These are phyloP conservation scores for Backusella macrospora DNA, from an alignment of 192 early-diverging fungal species.

Conservation along the genomic window DNA sequence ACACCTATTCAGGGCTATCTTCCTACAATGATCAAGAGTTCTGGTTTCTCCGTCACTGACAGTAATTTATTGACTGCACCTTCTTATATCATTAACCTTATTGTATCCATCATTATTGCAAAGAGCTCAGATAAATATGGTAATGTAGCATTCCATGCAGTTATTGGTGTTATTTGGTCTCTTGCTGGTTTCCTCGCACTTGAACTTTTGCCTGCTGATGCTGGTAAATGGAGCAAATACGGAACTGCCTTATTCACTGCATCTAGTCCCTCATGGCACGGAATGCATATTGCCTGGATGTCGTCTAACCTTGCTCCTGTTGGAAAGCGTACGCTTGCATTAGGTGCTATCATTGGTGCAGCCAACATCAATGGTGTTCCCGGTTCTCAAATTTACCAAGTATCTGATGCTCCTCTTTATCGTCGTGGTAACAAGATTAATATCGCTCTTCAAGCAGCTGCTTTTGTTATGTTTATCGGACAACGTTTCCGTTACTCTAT, in stretches of 20 bases:
- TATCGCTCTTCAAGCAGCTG: constrained; percentile 42
- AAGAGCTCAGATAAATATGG: constrained; percentile 20
- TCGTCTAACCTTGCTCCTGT: constrained; percentile 33
- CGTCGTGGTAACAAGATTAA: constrained; percentile 52
- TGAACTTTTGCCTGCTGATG: constrained; percentile 41
- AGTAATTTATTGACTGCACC: constrained; percentile 35
- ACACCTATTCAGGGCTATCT: constrained; percentile 27
- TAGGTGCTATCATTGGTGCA: constrained; percentile 25
- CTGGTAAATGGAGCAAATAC: constrained; percentile 42
- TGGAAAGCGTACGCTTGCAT: constrained; percentile 32
- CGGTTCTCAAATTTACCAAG: constrained; percentile 33
- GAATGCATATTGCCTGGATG: constrained; percentile 33
- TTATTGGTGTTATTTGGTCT: constrained; percentile 24
- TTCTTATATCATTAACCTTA: constrained; percentile 30
- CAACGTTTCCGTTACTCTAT: constrained; percentile 46
- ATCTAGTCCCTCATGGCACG: constrained; percentile 22
- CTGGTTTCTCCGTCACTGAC: constrained; percentile 29
- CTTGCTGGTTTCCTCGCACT: constrained; percentile 31
- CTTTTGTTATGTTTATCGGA: constrained; percentile 45
- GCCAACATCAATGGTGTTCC: constrained; percentile 34
- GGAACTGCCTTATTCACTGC: constrained; percentile 41
- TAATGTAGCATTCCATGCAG: constrained; percentile 3
- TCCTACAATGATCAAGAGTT: constrained; percentile 30
- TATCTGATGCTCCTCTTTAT: constrained; percentile 52
- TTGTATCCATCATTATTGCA: constrained; percentile 26